Base-by-base conservation (phyloP, 148 eudicot species). In the Selenicereus undatus region DNA sequence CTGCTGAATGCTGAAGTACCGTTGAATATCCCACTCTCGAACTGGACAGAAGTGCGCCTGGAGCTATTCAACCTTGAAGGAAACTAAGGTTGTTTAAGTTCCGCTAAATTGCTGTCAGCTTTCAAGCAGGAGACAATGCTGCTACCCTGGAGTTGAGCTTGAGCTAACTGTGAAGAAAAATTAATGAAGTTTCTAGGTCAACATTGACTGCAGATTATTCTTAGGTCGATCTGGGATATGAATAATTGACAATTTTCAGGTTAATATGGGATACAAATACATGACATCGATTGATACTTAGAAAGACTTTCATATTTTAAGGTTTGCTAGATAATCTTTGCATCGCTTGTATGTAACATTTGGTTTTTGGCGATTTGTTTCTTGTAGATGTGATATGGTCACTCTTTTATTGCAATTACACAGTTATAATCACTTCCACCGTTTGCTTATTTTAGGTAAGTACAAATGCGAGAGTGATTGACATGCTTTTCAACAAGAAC, bases 21-120 rank as follows among this genome's bases (percentile, higher is more conserved):
- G 13, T 48, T 48, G 52, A 14, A 48, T 20, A 17, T 56, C 62
- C n/a, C 4, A 3, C 22, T 56, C 22, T 56, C 7, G 22, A 20
- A 56, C 21, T 56, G 13, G 16, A 52, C 58, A 3, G 11, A 52
- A 16, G n/a, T 17, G 17, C 58, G 1, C 17, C 58, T 9, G 58
- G 16, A 52, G 58, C 58, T 12, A 12, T 52, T 52, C 58, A 9
- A 9, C 13, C 14, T 39, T 56, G 72, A 30, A 69, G 72, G 36
- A 69, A 12, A 29, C 26, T 30, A 35, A 71, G 74, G 74, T 71
- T 14, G 48, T 35, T 35, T 36, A 35, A 71, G 82, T 22, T 39
- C 58, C 60, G 78, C 45, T 27, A 16, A 58, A 24, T 64, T 42
- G 73, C 60, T 79, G 56, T 73, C 70, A 21, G 7, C 68, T n/a